Percentiles rank a stretch among this genome's conserved stretches.
phyloP scores from a whole-genome alignment of 805 yeast species.

The Yamadazyma endophytica region DNA sequence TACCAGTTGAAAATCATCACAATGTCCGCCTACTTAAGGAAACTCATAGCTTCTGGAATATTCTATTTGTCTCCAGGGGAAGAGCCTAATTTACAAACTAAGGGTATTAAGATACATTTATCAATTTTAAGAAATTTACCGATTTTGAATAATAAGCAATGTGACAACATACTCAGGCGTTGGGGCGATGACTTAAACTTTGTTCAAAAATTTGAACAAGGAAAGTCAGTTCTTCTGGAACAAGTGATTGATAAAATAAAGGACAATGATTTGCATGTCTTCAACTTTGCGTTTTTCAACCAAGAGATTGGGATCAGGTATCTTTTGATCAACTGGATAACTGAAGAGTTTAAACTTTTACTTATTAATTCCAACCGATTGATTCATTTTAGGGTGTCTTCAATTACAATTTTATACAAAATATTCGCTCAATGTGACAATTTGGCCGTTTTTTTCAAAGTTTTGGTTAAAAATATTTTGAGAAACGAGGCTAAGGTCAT shows the following conservation, averaged over 20 bases:
- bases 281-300: constrained; percentile 10
- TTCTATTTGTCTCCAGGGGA: constrained; percentile 46
- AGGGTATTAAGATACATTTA: constrained; percentile 42
- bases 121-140: constrained; percentile 57
- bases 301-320: constrained; percentile 41
- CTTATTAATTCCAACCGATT: constrained; percentile 30
- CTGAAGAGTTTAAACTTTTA: constrained; percentile 36
- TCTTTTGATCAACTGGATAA: constrained; percentile 45
- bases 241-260: constrained; percentile 30
- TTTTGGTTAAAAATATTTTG: constrained; percentile 26
- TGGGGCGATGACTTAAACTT: constrained; percentile 34
- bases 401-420: constrained; percentile 26
- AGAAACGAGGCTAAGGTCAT: constrained; percentile 38
- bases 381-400: constrained; percentile 29
- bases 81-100: constrained; percentile 21
- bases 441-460: constrained; percentile 37
- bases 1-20: constrained; percentile 48
- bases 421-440: constrained; percentile 37
- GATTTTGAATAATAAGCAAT: constrained; percentile 49
- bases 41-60: constrained; percentile 81
- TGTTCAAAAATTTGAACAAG: constrained; percentile 35
- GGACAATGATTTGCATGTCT: constrained; percentile 14
- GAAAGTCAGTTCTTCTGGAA: constrained; percentile 25
- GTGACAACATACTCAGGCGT: constrained; percentile 50
- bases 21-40: constrained; percentile 67